A percentile compares a stretch with the other conserved stretches of the same genome.
phyloP scores from a whole-genome alignment of 805 yeast species.

The Ogataea chonburiensis region DNA sequence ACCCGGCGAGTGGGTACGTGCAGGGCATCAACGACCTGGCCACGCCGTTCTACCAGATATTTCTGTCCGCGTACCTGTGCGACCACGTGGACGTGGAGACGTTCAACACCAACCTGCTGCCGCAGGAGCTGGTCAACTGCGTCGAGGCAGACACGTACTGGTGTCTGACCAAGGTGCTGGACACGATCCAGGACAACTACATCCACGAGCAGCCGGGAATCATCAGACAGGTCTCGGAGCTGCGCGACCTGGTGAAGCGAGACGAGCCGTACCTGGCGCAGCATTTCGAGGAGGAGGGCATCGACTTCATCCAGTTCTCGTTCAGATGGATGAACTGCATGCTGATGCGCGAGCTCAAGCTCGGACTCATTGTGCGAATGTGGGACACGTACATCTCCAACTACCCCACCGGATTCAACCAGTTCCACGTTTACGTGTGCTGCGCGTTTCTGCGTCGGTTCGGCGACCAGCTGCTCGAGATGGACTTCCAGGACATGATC shows the following conservation, averaged over 20 bases:
- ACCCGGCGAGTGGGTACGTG: conserved; percentile 97
- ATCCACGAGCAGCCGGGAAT: conserved; percentile 99
- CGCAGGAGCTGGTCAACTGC: conserved; percentile 57
- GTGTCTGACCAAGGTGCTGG: conserved; percentile 89
- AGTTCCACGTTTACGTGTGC: conserved; percentile 94
- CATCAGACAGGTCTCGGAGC: conserved; percentile 80
- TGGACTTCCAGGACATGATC: conserved; percentile 94
- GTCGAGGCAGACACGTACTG: conserved; percentile 97
- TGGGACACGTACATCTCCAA: conserved; percentile 94
- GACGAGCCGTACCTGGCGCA: conserved; percentile 71
- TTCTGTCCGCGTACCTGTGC: conserved; percentile 62
- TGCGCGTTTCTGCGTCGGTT: conserved; percentile 93
- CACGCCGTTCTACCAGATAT: conserved; percentile 90
- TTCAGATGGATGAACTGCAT: conserved; percentile 99
- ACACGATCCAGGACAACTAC: conserved; percentile 94
- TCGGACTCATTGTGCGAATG: conserved; percentile 81
- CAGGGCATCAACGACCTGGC: conserved; percentile 95
- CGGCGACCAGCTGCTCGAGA: conserved; percentile 69
- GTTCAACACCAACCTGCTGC: conserved; percentile 61
- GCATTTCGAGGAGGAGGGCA: conserved; percentile 76
- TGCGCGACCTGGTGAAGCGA: conserved; percentile 72
- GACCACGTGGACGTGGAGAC: conserved; percentile 48
- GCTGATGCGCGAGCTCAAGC: conserved; percentile 87
- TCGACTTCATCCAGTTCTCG: conserved; percentile 94
- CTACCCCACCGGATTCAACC: conserved; percentile 75